Base-by-base conservation (phyloP, 2,329 filamentous ascomycete genomes). In the Xylariaceae sp. region DNA sequence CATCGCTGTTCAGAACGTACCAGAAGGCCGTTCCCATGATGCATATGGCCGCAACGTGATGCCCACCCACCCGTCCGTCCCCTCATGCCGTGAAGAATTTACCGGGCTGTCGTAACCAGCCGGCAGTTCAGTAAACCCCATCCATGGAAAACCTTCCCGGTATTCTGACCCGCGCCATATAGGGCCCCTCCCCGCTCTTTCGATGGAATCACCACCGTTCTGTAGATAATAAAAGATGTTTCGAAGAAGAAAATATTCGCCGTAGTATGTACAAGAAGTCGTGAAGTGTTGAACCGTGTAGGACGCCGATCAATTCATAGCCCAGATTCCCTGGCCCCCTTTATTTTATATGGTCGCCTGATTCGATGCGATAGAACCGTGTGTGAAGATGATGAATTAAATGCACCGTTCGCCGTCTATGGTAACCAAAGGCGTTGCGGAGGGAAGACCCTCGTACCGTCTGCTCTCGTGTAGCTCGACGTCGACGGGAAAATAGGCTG, bases 391-490 rank as follows among this genome's bases (percentile, higher is more conserved):
- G 6, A 13, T 16, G 40, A 10, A 10, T 8, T 43, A 36, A 39
- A 15, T 22, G 36, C 18, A 29, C 15, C 26, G 6, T 5, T 12
- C 19, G 5, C 19, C 29, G 26, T 52, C 21, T 56, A 59, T 44
- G 51, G 34, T 34, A 59, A 19, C 57, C 54, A 59, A 5, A 59
- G 57, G 37, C 54, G 51, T 34, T 45, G 36, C 5, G 57, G 57
- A 16, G 54, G 46, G 34, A 42, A 57, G 5, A 49, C 52, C 44
- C 44, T 56, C 37, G 49, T 57, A 26, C 63, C 63, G 29, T 66
- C 61, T 2, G 63, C 63, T 44, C 63, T 54, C 40, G 58, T 62
- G 40, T 65, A 65, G 8, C 57, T 54, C 2, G 53, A 44, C 5
- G 54, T 45, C 5, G 45, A 29, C 29, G 52, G 49, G 32, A 49